Conservation (phyloP, 1,284 basidiomycete genomes). For the Exsudoporus floridanus region DNA sequence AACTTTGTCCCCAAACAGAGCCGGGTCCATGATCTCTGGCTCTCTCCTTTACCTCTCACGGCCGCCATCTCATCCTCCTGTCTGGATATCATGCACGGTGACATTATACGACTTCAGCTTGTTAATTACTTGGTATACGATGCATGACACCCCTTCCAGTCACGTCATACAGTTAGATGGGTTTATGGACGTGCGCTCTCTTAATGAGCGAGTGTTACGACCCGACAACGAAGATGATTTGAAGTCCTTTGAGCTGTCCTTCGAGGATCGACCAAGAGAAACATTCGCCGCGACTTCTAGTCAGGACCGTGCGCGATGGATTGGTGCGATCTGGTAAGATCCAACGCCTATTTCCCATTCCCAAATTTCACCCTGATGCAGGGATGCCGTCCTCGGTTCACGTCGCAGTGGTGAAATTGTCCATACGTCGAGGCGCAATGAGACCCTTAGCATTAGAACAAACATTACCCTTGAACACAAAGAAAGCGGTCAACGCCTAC, state of each 20-base stretch:
- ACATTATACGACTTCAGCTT: slow-evolving; percentile 48
- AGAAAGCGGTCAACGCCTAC: slow-evolving; percentile 1
- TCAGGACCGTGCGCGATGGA: slow-evolving; percentile 67
- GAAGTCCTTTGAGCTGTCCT: slow-evolving; percentile 63
- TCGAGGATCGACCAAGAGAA: slow-evolving; percentile 51
- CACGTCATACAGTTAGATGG: slow-evolving; percentile 48
- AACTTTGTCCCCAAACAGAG: neutral
- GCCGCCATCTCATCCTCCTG: slow-evolving; percentile 36
- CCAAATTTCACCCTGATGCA: slow-evolving; percentile 27
- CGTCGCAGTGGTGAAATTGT: slow-evolving; percentile 27
- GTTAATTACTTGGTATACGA: slow-evolving; percentile 47
- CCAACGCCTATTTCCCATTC: neutral
- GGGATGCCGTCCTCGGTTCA: slow-evolving; percentile 57
- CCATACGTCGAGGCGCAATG: neutral
- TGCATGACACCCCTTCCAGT: slow-evolving; percentile 44
- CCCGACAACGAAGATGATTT: slow-evolving; percentile 39
- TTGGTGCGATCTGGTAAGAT: slow-evolving; percentile 66
- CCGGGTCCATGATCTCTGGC: slow-evolving; percentile 36
- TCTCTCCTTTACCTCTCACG: slow-evolving; percentile 52
- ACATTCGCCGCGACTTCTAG: slow-evolving; percentile 60
- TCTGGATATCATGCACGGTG: slow-evolving; percentile 57
- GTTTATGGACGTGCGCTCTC: slow-evolving; percentile 64
- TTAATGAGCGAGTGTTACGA: slow-evolving; percentile 46
- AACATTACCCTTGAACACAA: slow-evolving; percentile 5
- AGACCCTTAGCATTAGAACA: slow-evolving; percentile 20